phyloP scores from a whole-genome alignment of 2,329 filamentous ascomycete genomes.

The Colletotrichum falcatum region DNA sequence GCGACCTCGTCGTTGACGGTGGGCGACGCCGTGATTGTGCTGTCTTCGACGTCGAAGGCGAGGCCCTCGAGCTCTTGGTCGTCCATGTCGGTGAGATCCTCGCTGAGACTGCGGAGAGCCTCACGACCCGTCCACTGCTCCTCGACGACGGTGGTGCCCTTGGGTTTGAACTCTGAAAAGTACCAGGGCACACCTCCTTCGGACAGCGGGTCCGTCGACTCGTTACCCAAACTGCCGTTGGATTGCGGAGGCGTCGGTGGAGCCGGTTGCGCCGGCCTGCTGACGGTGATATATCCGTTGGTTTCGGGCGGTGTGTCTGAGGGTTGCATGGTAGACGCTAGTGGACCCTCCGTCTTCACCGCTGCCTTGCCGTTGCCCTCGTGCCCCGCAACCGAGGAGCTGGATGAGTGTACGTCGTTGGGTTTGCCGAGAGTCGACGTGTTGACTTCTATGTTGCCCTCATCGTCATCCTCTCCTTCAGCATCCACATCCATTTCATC shows the following conservation, averaged over 20 bases:
- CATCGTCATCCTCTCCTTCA: constrained; percentile 52
- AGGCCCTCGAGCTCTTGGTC: constrained; percentile 87
- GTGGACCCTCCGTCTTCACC: constrained; percentile 45
- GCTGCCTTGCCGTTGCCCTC: constrained; percentile 42
- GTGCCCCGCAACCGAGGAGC: constrained; percentile 47
- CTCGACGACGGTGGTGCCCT: constrained; percentile 83
- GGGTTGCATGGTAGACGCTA: constrained; percentile 47
- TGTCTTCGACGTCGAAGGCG: constrained; percentile 64
- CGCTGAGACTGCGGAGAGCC: constrained; percentile 76
- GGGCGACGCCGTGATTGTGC: constrained; percentile 57
- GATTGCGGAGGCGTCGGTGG: constrained; percentile 77
- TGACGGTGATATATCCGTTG: constrained; percentile 57
- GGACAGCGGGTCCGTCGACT: constrained; percentile 65
- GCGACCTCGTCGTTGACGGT: constrained; percentile 39
- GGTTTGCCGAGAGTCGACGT: constrained; percentile 53
- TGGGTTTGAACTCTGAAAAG: constrained; percentile 80
- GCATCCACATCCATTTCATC: constrained; percentile 54
- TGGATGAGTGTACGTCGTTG: constrained; percentile 44
- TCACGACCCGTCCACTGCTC: constrained; percentile 81
- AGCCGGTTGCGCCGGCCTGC: constrained; percentile 51
- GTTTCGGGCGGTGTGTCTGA: constrained; percentile 61
- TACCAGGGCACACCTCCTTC: constrained; percentile 91
- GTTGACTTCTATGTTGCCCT: constrained; percentile 60
- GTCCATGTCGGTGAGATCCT: constrained; percentile 91
- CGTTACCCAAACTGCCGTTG: constrained; percentile 65